phyloP scores from a whole-genome alignment of 192 early-diverging fungal species.

The Spizellomyces punctatus region DNA sequence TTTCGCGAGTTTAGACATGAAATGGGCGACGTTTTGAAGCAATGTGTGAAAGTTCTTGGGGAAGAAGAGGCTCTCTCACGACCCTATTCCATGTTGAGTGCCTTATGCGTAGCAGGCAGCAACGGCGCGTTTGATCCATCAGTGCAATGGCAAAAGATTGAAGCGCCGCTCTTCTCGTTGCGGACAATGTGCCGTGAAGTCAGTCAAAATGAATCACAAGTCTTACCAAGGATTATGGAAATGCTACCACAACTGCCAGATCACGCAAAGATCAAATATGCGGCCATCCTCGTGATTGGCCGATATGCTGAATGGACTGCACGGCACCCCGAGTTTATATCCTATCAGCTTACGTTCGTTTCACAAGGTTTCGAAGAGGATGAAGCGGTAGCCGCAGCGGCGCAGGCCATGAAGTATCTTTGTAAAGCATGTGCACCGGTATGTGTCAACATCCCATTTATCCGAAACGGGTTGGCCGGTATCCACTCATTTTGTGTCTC shows the following conservation, averaged over 20 bases:
- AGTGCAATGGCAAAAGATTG: constrained; percentile 86
- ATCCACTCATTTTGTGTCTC: background rate
- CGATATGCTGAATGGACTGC: constrained; percentile 94
- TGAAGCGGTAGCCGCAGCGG: constrained; percentile 83
- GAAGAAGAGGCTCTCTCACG: constrained; percentile 70
- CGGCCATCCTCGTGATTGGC: constrained; percentile 94
- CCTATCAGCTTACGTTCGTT: constrained; percentile 91
- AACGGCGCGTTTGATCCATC: constrained; percentile 43
- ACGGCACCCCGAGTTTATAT: constrained; percentile 84
- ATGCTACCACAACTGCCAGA: constrained; percentile 80
- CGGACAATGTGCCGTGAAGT: constrained; percentile 92
- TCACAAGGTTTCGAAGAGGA: constrained; percentile 85
- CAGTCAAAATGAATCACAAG: constrained; percentile 63
- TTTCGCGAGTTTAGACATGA: constrained; percentile 96
- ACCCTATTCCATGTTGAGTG: constrained; percentile 59
- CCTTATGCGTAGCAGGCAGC: constrained; percentile 21
- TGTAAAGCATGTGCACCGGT: constrained; percentile 89
- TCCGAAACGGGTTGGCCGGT: background rate
- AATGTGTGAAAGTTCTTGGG: constrained; percentile 85
- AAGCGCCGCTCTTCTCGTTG: constrained; percentile 92
- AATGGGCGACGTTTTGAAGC: constrained; percentile 96
- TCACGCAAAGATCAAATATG: constrained; percentile 95
- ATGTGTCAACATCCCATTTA: constrained; percentile 27
- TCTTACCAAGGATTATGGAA: constrained; percentile 92
- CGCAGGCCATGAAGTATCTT: constrained; percentile 83